Conservation (phyloP, 257 asterid species). For the Mentha longifolia region DNA sequence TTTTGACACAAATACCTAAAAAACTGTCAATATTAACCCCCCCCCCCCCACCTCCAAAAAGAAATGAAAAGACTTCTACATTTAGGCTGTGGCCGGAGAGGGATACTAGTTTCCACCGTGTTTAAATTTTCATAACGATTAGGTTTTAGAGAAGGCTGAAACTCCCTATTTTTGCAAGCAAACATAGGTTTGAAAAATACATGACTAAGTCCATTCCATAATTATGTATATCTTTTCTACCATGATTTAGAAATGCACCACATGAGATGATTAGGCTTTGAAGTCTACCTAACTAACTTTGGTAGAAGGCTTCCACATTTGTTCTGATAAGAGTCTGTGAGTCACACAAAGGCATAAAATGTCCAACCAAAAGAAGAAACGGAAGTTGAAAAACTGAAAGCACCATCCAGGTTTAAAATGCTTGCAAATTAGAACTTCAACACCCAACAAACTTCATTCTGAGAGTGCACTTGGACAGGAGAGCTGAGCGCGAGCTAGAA, state of each 20-base stretch:
- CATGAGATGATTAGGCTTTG: conserved; percentile 29
- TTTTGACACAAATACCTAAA: neutral
- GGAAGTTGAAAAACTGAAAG: conserved; percentile 21
- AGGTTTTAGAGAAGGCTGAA: neutral
- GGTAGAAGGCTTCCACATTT: conserved; percentile 23
- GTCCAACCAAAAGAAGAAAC: conserved; percentile 18
- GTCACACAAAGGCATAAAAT: conserved; percentile 27
- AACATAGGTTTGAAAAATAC: conserved; percentile 9
- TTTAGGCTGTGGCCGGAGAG: too few relatives aligned
- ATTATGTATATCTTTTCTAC: too few relatives aligned
- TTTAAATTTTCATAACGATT: neutral
- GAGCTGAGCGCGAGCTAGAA: conserved; percentile 28
- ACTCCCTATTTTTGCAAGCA: conserved; percentile 4
- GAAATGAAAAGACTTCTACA: neutral
- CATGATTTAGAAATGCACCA: conserved; percentile 24
- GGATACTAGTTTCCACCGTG: too few relatives aligned
- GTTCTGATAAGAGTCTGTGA: conserved; percentile 14
- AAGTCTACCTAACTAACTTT: conserved; percentile 29
- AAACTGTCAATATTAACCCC: neutral
- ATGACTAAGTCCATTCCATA: conserved; percentile 1
- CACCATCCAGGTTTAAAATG: conserved; percentile 7
- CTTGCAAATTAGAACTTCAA: conserved; percentile 14
- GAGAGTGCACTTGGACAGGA: conserved; percentile 25
- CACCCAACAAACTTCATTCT: conserved; percentile 35
- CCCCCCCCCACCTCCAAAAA: neutral